phyloP scores from a whole-genome alignment of 306 rosid genomes.

The Cicer cuneatum region DNA sequence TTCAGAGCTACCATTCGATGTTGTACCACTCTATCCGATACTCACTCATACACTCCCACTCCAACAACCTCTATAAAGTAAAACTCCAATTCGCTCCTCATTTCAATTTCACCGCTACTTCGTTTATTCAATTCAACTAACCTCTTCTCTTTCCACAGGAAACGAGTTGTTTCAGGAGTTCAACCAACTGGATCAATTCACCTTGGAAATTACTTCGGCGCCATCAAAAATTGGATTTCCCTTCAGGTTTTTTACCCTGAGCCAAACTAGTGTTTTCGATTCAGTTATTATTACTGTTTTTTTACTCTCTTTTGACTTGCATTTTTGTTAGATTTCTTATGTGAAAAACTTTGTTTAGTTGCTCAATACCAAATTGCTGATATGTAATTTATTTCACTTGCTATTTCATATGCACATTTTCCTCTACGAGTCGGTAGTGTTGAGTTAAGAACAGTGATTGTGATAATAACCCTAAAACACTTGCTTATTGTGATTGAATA shows the following conservation, averaged over 20 bases:
- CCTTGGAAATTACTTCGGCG: slow-evolving; percentile 95
- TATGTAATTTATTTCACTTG: neutral
- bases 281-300: no score
- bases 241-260: slow-evolving; percentile 63
- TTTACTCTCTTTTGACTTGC: neutral
- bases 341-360: slow-evolving; percentile 5
- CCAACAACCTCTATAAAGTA: slow-evolving; percentile 63
- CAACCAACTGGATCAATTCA: slow-evolving; percentile 97
- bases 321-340: neutral
- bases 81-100: neutral
- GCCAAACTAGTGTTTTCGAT: no score
- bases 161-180: slow-evolving; percentile 92
- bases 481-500: neutral
- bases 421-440: no score
- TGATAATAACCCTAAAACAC: neutral
- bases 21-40: slow-evolving; percentile 51
- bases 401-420: no score
- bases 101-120: neutral
- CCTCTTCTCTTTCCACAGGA: slow-evolving; percentile 49
- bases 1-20: slow-evolving; percentile 51
- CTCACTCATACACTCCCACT: slow-evolving; percentile 45
- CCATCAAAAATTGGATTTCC: slow-evolving; percentile 88
- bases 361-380: neutral
- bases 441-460: no score
- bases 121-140: slow-evolving; percentile 16